phyloP scores from a whole-genome alignment of 352 stramenopile genomes.

The Plasmopara halstedii region DNA sequence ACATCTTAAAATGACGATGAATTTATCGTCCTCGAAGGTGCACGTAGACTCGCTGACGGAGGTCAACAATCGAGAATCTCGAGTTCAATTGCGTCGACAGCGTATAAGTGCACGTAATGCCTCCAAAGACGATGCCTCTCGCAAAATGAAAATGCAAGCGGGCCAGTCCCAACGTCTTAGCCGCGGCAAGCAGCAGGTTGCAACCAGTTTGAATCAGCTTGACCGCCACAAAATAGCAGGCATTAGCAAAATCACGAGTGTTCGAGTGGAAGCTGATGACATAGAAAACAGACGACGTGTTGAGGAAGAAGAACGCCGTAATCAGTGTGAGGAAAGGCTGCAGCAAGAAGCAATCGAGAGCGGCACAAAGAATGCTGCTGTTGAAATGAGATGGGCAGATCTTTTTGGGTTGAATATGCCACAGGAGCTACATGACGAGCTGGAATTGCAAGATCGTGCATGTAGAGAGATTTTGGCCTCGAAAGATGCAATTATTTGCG shows the following conservation, averaged over 20 bases:
- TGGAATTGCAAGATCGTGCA: slow-evolving; percentile 80
- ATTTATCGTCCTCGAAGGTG: slow-evolving; percentile 23
- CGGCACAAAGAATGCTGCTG: slow-evolving; percentile 86
- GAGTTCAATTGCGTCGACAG: slow-evolving; percentile 52
- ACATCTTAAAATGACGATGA: slow-evolving; percentile 1
- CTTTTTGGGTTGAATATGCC: slow-evolving; percentile 91
- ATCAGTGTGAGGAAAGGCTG: slow-evolving; percentile 73
- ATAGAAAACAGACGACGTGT: slow-evolving; percentile 84
- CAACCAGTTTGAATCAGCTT: slow-evolving; percentile 69
- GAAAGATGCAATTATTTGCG: slow-evolving; percentile 85
- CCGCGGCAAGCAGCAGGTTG: slow-evolving; percentile 67
- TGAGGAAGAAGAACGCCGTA: slow-evolving; percentile 84
- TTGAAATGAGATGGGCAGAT: slow-evolving; percentile 91
- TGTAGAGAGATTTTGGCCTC: slow-evolving; percentile 88
- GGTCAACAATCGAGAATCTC: slow-evolving; percentile 47
- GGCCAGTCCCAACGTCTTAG: slow-evolving; percentile 61
- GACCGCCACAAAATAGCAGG: slow-evolving; percentile 63
- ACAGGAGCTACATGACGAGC: slow-evolving; percentile 86
- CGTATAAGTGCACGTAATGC: slow-evolving; percentile 75
- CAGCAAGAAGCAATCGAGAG: slow-evolving; percentile 89
- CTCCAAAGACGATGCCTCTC: slow-evolving; percentile 70
- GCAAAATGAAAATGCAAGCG: slow-evolving; percentile 59
- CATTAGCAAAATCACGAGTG: slow-evolving; percentile 87
- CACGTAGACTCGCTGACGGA: slow-evolving; percentile 24
- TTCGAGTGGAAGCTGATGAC: slow-evolving; percentile 88